Evolutionary conservation across 202 grass and related monocot genomes (phyloP), one percentile per base, ranked within the genome.

Genomic region (Cymbopogon flexuosus): DNA sequence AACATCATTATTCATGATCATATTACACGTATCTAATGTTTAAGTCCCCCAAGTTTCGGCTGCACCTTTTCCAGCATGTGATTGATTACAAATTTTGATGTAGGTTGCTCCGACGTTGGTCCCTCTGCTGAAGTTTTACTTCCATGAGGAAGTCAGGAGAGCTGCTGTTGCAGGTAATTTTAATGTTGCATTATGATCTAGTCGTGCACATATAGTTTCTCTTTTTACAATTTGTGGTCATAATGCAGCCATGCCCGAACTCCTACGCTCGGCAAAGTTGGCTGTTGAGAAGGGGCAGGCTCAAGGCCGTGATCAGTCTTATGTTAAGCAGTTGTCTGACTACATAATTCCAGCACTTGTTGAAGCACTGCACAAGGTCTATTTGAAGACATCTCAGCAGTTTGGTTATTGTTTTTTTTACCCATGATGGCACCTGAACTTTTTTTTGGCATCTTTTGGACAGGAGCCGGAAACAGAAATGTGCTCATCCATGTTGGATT

Each of bases 391-490:
- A 33, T 85, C 62, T 65, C 6, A 29, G 49, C 68, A 56, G 29
- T 4, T 85, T 21, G 29, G 5, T 60, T 16, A 12, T 82, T 43
- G 5, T 73, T 54, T 39, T 76, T 37, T 76, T 62, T 67, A 52
- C 49, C 43, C 11, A 43, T 82, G 62, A 63, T 89, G 63, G 79
- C 42, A 57, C 19, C 69, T 74, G 41, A 6, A 46, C 54, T 58
- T 47, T 49, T 46, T 57, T 62, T 82, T 79, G 21, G 35, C 52
- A 70, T 86, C 36, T 27, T 83, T 57, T 61, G 40, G 85, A 58
- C 70, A 99, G 96, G 96, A 99, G 46, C 96, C 96, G 78, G 96
- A 99, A 88, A 93, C 96, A 34, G 92, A 99, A 84, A 99, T 99
- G 72, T 93, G 84, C 83, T 86, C 92, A 46, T 89, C 90, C 65